A percentile compares a stretch with the other conserved stretches of the same genome.
These are phyloP conservation scores for Pseudonitzschia pungens DNA, from an alignment of 108 stramenopile genomes.

Conservation along the genomic window DNA sequence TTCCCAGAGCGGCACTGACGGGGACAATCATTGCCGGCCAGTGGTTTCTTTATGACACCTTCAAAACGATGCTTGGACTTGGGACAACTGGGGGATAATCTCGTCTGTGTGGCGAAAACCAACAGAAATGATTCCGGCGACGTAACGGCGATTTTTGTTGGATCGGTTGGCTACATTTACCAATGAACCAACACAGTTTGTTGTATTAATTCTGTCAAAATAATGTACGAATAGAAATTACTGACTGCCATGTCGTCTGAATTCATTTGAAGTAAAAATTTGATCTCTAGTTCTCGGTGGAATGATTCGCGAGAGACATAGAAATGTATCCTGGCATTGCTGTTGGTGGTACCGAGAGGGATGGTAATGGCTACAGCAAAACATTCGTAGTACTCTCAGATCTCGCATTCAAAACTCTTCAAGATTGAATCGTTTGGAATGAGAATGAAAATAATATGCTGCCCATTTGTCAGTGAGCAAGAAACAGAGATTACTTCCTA, in stretches of 20 bases:
- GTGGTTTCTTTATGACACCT: conserved; percentile 41
- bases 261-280: background rate
- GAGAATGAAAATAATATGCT: too few species aligned
- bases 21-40: conserved; percentile 34
- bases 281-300: too few species aligned
- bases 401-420: too few species aligned
- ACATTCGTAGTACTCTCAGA: too few species aligned
- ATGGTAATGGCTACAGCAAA: too few species aligned
- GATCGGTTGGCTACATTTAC: background rate
- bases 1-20: conserved; percentile 28
- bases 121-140: background rate
- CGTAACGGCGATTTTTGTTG: background rate
- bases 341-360: too few species aligned
- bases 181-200: background rate
- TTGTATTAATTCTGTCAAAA: background rate
- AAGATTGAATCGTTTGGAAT: too few species aligned
- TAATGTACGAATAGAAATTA: background rate
- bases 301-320: too few species aligned
- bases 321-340: too few species aligned
- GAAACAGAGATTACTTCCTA: too few species aligned
- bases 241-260: background rate
- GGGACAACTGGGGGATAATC: conserved; percentile 24
- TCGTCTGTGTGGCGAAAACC: background rate
- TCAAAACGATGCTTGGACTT: conserved; percentile 34
- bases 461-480: too few species aligned